Evolutionary conservation across 768 basidiomycete genomes (phyloP).

Genomic region (Russula earlei): DNA sequence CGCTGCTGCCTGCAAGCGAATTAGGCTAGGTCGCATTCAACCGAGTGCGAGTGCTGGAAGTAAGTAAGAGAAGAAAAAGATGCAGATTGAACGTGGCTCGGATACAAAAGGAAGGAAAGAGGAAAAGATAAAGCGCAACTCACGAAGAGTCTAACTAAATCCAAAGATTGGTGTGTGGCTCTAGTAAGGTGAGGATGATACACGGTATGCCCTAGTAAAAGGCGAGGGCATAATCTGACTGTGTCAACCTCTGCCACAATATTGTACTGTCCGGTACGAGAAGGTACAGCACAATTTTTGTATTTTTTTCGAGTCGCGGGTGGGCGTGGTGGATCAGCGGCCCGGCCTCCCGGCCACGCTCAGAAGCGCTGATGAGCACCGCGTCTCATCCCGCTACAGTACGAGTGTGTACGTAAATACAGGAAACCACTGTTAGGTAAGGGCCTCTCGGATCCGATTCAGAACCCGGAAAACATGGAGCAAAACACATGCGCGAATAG

Average conservation of each 20-base stretch:
- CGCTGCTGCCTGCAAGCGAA: not conserved
- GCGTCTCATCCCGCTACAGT: too few relatives aligned
- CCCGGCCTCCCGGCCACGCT: not conserved
- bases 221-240: constrained; percentile 47
- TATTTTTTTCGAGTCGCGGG: constrained; percentile 9
- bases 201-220: constrained; percentile 63
- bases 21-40: constrained; percentile 10
- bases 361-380: too few relatives aligned
- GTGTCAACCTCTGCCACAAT: constrained; percentile 9
- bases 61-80: too few relatives aligned
- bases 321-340: not conserved
- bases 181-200: constrained; percentile 25
- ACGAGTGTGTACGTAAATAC: too few relatives aligned
- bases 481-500: too few relatives aligned
- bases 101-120: too few relatives aligned
- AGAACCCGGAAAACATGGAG: too few relatives aligned
- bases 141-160: constrained; percentile 14
- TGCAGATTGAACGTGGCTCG: not conserved
- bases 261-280: not conserved
- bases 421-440: too few relatives aligned
- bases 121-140: constrained; percentile 1
- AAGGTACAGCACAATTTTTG: not conserved
- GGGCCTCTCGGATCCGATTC: too few relatives aligned
- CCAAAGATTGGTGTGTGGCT: constrained; percentile 18
- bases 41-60: too few relatives aligned